Evolutionary conservation across 306 rosid genomes (phyloP), one percentile per base, ranked within the genome.

Genomic region (Gleditsia sinensis): DNA sequence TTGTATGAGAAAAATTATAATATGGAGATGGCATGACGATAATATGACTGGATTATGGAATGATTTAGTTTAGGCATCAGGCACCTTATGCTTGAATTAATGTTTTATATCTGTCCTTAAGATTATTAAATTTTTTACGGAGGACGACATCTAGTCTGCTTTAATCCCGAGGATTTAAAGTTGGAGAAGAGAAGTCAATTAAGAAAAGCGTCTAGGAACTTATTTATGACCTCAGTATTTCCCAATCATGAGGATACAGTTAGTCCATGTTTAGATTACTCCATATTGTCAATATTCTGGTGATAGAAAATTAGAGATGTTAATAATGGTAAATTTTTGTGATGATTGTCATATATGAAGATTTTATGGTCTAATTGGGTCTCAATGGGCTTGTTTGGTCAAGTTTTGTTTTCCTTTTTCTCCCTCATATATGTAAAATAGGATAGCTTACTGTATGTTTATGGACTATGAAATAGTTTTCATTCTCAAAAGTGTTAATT

Each of bases 401-500:
- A 60, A 21, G 50, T 73, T 46, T 62, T 34, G 56, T 46, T 43
- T 46, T 46, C 4, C 12, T 27, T 53, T n/a, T 37, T 9, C 6
- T 16, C 9, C 24, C 51, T 20, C 46, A 28, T 10, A 62, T 50
- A 7, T 23, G n/a, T 33, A 23, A 45, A 34, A 24, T 25, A 33
- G 57, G 33, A 67, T 32, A 34, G 39, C 40, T 53, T 51, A 39
- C 11, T 65, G 14, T 42, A 58, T 12, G 5, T 3, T 49, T 42
- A 66, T 32, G 53, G 54, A 40, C 19, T 37, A 24, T 70, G 33
- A 19, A 33, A 34, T 62, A 19, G 6, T 79, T 64, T 19, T 74
- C 13, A 14, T 57, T 28, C 21, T 59, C 43, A 32, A 62, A 36
- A 57, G 61, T 67, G 46, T 62, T 65, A 28, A 69, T 32, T 74